Evolutionary conservation across 768 basidiomycete species (phyloP).

Genomic region (Collybiopsis luxurians): DNA sequence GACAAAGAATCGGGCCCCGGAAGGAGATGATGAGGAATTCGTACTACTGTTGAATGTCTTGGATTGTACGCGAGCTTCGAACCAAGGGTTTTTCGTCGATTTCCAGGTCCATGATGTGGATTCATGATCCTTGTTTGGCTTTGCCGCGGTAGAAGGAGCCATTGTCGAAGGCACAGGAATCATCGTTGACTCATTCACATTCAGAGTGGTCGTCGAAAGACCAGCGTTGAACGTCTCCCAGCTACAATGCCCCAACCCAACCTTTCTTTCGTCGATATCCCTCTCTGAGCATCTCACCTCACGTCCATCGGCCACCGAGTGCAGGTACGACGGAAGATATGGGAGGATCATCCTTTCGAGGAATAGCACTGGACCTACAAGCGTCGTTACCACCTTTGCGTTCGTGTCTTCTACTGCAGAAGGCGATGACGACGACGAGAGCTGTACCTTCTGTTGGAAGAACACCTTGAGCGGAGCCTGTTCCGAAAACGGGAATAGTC

Average conservation of each 20-base stretch:
- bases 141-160: not conserved
- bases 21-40: not conserved
- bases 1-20: conserved; percentile 47
- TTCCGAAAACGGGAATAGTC: conserved; percentile 61
- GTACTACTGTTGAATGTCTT: not conserved
- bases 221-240: conserved; percentile 37
- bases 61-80: not conserved
- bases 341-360: conserved; percentile 42
- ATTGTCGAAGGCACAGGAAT: not conserved
- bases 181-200: conserved; percentile 4
- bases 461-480: conserved; percentile 64
- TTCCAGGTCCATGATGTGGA: not conserved
- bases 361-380: conserved; percentile 44
- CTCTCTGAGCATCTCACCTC: not conserved
- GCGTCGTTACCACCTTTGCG: conserved; percentile 33
- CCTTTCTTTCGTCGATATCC: conserved; percentile 10
- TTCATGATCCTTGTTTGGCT: not conserved
- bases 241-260: conserved; percentile 43
- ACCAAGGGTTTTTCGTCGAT: not conserved
- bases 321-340: conserved; percentile 43
- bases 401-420: conserved; percentile 6
- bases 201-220: not conserved
- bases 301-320: conserved; percentile 12
- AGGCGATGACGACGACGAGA: conserved; percentile 18
- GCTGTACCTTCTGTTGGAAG: conserved; percentile 57